Evolutionary conservation across 768 basidiomycete species (phyloP), one percentile per base, ranked within the genome.

Genomic region (Amanita brunnescens): DNA sequence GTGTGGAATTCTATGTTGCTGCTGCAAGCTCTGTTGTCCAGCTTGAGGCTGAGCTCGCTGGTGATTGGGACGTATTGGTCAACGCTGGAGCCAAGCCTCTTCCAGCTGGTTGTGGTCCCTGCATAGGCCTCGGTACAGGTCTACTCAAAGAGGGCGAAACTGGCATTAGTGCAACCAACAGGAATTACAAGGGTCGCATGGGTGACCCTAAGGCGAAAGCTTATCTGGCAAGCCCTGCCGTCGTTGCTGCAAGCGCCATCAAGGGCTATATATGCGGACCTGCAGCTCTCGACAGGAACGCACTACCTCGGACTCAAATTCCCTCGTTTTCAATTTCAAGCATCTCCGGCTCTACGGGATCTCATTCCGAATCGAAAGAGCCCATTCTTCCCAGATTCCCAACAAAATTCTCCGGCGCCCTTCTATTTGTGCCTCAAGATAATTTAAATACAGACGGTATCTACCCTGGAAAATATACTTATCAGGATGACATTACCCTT

Each of bases 151-250:
- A 98, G 57, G 96, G 95, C 1, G 79, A 99, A 66, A 86, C 85
- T 1, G 95, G 96, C 1, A 98, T 99, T 63, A 95, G 92, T 56
- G 96, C 96, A 3, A 98, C 95, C 6, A 99, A 99, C 68, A 76
- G 96, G 68, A 99, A 99, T 63, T 99, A 97, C 72, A 98, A 99
- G 72, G 96, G 96, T 3, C 79, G 96, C 3, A 99, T 99, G 96
- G 96, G 96, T 0, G 82, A 86, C 56, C 95, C 96, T 0, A 89
- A 91, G 47, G 95, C 96, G 0, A 80, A 87, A 58, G 95, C 96
- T 0, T 98, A 98, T 69, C 81, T 99, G 37, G 93, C 92, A 4
- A 93, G 91, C 57, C 96, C 96, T 0, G 93, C 91, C 2, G 95
- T 98, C 6, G 96, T 99, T 12, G 95, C 96, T 20, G 94, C 96